Percentiles rank a stretch among this genome's conserved stretches.
phyloP scores from a whole-genome alignment of 495 filamentous ascomycete species.

The Talaromyces ruber region DNA sequence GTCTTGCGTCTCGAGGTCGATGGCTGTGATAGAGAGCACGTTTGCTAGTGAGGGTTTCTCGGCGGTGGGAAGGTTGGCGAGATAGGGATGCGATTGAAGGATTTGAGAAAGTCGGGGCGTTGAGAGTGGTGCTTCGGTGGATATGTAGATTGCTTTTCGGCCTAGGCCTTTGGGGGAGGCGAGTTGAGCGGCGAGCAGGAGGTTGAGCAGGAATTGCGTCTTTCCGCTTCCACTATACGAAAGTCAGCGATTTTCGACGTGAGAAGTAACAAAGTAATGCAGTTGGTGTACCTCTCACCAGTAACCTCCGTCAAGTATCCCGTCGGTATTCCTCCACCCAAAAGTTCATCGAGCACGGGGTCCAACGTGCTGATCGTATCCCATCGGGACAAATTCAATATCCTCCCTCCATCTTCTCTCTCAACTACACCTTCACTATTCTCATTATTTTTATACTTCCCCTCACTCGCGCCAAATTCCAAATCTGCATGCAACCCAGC shows the following conservation, averaged over 20 bases:
- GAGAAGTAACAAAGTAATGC: not conserved
- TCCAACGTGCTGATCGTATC: conserved; percentile 74
- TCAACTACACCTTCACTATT: not conserved
- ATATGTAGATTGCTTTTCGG: conserved; percentile 76
- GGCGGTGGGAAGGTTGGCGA: conserved; percentile 37
- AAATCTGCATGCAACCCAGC: conserved; percentile 57
- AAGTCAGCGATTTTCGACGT: not conserved
- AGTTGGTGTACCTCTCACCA: conserved; percentile 62
- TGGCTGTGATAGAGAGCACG: conserved; percentile 74
- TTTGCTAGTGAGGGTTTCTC: conserved; percentile 54
- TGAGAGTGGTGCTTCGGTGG: conserved; percentile 80
- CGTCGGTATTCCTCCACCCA: conserved; percentile 78
- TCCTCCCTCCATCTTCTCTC: conserved; percentile 7
- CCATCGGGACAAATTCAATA: conserved; percentile 35
- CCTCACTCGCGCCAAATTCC: conserved; percentile 28
- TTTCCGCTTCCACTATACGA: conserved; percentile 73
- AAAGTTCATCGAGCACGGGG: conserved; percentile 57
- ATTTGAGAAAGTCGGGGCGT: conserved; percentile 76
- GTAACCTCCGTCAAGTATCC: conserved; percentile 84
- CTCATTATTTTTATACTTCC: not conserved
- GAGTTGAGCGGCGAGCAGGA: conserved; percentile 77
- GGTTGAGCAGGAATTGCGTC: conserved; percentile 85
- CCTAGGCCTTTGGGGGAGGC: conserved; percentile 61
- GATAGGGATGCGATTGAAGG: conserved; percentile 54
- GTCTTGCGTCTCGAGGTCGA: conserved; percentile 89